Percentiles rank a stretch among this genome's conserved stretches.
Evolutionary conservation across 1,139 yeast genomes (phyloP).

Genomic region (Yamadazyma friedrichii): DNA sequence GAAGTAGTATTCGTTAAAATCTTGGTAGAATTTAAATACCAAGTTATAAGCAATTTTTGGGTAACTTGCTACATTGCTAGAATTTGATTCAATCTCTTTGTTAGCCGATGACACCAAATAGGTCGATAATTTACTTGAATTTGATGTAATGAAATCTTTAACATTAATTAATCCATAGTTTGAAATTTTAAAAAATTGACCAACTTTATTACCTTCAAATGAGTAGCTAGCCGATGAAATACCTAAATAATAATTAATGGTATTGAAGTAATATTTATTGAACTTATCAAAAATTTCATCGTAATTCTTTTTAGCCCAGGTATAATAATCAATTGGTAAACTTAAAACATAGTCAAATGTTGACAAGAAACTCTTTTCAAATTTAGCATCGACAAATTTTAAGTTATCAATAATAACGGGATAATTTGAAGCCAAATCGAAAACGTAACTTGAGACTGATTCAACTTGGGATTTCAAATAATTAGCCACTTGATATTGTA

Average conservation of each 20-base stretch:
- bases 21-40: constrained; percentile 31
- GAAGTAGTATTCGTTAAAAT: constrained; percentile 36
- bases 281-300: constrained; percentile 16
- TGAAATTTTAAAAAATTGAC: constrained; percentile 32
- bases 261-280: constrained; percentile 27
- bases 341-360: constrained; percentile 17
- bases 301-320: constrained; percentile 10
- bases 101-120: constrained; percentile 24
- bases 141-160: constrained; percentile 24
- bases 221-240: constrained; percentile 25
- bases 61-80: constrained; percentile 28
- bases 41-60: constrained; percentile 35
- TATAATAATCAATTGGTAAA: constrained; percentile 16
- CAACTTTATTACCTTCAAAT: constrained; percentile 21
- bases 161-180: constrained; percentile 15
- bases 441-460: constrained; percentile 11
- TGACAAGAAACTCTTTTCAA: constrained; percentile 26
- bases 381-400: constrained; percentile 26
- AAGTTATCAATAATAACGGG: constrained; percentile 26
- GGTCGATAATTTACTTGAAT: constrained; percentile 31
- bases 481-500: constrained; percentile 26
- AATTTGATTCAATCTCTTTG: constrained; percentile 13
- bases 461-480: constrained; percentile 22
- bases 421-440: constrained; percentile 11
- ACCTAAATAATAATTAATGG: constrained; percentile 30